phyloP scores from a whole-genome alignment of 306 rosid species.

The Vicia faba region DNA sequence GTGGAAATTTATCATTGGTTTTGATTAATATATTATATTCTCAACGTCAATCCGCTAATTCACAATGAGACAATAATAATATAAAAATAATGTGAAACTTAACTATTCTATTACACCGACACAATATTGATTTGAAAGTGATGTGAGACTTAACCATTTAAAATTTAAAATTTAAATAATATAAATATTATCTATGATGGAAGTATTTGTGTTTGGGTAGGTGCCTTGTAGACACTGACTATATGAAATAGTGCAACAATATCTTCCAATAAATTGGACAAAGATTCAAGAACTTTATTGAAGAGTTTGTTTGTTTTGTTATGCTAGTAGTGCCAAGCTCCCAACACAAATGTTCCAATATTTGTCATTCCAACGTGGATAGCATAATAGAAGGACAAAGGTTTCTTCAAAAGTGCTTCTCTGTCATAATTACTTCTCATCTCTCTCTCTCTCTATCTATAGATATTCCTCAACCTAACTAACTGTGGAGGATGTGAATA shows the following conservation, averaged over 20 bases:
- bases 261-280: slow-evolving; percentile 11
- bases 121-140: too few species aligned
- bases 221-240: neutral
- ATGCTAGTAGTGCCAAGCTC: slow-evolving; percentile 5
- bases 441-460: neutral
- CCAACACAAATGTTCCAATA: slow-evolving; percentile 2
- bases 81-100: too few species aligned
- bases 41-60: neutral
- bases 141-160: too few species aligned
- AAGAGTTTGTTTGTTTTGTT: slow-evolving; percentile 4
- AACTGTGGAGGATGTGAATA: slow-evolving; percentile 4
- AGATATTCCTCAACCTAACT: neutral
- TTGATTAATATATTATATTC: neutral
- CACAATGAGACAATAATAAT: too few species aligned
- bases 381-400: slow-evolving; percentile 13
- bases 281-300: slow-evolving; percentile 2
- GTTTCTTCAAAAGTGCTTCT: slow-evolving; percentile 8
- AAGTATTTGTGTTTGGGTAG: too few species aligned
- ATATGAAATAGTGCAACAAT: slow-evolving; percentile 11
- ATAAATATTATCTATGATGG: too few species aligned
- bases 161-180: too few species aligned
- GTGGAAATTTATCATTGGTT: slow-evolving; percentile 6
- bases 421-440: slow-evolving; percentile 1
- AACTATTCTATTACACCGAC: too few species aligned
- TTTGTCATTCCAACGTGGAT: slow-evolving; percentile 24